Evolutionary conservation across 2,329 filamentous ascomycete species (phyloP), one percentile per base, ranked within the genome.

Genomic region (Colletotrichum orchidophilum): DNA sequence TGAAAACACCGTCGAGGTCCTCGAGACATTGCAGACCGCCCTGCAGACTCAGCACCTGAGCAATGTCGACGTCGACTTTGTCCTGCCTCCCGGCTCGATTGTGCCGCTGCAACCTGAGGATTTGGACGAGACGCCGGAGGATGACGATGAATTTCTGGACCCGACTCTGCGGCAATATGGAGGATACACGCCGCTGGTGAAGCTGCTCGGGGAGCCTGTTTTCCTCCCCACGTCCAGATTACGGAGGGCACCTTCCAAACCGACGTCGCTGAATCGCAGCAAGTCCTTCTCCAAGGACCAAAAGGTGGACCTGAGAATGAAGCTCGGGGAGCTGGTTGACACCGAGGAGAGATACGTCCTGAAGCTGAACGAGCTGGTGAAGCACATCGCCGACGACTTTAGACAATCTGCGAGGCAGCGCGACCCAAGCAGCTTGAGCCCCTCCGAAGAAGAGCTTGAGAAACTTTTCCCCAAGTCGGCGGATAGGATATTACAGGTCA

Each of bases 331-430:
- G 80, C 84, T 98, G 71, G 90, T 98, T 39, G 94, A 97, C 77
- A 99, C 96, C 0, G 96, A 99, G 80, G 94, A 96, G 79, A 92
- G 94, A 80, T 99, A 98, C 81, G 94, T 99, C 52, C 87, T 89
- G 76, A 98, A 98, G 80, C 83, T 99, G 67, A 90, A 93, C 73
- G 93, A 96, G 75, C 83, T 99, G 71, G 93, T 97, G 52, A 90
- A 93, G 73, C 90, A 92, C 70, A 90, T 98, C 33, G 94, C 94
- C 29, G 89, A 90, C 65, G 93, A 97, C 73, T 95, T 97, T 76
- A 91, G 93, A 35, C 84, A 91, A 61, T 92, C 91, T 73, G 92
- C 92, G 4, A 90, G 87, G 75, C 83, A 83, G 33, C 88, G 88
- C 75, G 81, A 84, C 13, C 79, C 86, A 35, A 85, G 86, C 69